Base-by-base conservation (phyloP, 768 basidiomycete species). In the Naganishia vaughanmartiniae region DNA sequence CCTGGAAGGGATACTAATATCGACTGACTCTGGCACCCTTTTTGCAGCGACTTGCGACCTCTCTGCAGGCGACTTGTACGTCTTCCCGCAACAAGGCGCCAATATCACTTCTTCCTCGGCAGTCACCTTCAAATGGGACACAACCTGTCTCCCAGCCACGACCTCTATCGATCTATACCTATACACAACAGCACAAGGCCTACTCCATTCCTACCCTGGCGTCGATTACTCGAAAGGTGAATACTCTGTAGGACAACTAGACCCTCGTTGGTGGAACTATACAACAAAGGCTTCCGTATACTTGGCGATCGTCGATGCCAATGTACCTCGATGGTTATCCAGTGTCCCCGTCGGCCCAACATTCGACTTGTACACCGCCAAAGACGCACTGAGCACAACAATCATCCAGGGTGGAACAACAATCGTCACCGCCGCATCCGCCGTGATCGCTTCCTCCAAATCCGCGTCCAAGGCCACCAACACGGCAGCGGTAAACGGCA, bases 241-340 rank as follows among this genome's bases (percentile, higher is more conserved):
- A 65, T 76, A 75, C 67, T 72, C 73, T 17, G 76, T 72, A 10
- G 69, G 58, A 21, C 73, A 66, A 15, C 73, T 83, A 30, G 70
- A 75, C n/a, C 82, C 82, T 0, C 75, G 72, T 57, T 83, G 81
- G 81, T 83, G 82, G 82, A 81, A 80, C 70, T 72, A 71, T 46
- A 80, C 79, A 21, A 65, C 74, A 21, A 75, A 75, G 48, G 80
- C 79, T 17, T 53, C 72, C n/a, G 75, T 83, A 26, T 78, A 83
- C 54, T 70, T 81, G 51, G 70, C 54, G 51, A 78, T 83, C 73
- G 72, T 80, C 65, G 73, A 79, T 26, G 55, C 72, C 33, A 79
- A 79, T 45, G 68, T 67, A 6, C 69, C 70, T 15, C 57, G 67
- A 2, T 81, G 73, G 69, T 65, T 77, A 31, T 76, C 79, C n/a